phyloP scores from a whole-genome alignment of 2,329 filamentous ascomycete species.

The Penicillium digitatum region DNA sequence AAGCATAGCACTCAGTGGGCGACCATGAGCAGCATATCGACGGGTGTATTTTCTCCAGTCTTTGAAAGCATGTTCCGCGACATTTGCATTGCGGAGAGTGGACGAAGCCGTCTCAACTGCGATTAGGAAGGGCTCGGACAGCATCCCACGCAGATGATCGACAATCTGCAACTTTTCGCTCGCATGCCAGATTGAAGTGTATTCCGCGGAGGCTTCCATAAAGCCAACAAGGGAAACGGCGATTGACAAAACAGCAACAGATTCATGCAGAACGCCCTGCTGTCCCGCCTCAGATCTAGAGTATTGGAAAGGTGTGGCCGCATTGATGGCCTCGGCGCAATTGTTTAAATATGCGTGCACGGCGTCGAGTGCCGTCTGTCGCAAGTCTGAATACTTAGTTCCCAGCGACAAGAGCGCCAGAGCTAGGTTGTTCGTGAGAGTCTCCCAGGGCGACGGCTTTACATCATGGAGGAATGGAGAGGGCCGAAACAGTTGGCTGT shows the following conservation, averaged over 20 bases:
- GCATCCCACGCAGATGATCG: conserved; percentile 63
- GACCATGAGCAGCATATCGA: conserved; percentile 73
- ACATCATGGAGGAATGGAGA: conserved; percentile 80
- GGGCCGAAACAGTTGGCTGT: conserved; percentile 69
- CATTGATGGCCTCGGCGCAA: conserved; percentile 60
- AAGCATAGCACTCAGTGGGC: conserved; percentile 86
- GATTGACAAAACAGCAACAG: conserved; percentile 67
- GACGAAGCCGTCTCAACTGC: conserved; percentile 87
- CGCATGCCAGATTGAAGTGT: conserved; percentile 75
- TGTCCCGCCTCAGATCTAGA: conserved; percentile 53
- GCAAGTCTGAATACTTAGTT: conserved; percentile 64
- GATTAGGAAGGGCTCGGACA: conserved; percentile 81
- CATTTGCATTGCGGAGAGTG: conserved; percentile 75
- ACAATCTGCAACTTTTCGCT: conserved; percentile 71
- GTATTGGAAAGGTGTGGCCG: conserved; percentile 53
- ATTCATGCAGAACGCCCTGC: conserved; percentile 50
- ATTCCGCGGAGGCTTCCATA: conserved; percentile 72
- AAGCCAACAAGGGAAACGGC: conserved; percentile 87
- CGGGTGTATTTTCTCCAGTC: conserved; percentile 86
- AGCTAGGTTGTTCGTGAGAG: conserved; percentile 72
- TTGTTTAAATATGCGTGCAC: conserved; percentile 69
- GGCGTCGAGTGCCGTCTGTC: conserved; percentile 61
- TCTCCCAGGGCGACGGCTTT: conserved; percentile 84
- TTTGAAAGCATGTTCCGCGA: conserved; percentile 61
- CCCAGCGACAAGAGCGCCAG: conserved; percentile 78